phyloP scores from a whole-genome alignment of 441 rosid genomes.

The Erodium chrysanthum region DNA sequence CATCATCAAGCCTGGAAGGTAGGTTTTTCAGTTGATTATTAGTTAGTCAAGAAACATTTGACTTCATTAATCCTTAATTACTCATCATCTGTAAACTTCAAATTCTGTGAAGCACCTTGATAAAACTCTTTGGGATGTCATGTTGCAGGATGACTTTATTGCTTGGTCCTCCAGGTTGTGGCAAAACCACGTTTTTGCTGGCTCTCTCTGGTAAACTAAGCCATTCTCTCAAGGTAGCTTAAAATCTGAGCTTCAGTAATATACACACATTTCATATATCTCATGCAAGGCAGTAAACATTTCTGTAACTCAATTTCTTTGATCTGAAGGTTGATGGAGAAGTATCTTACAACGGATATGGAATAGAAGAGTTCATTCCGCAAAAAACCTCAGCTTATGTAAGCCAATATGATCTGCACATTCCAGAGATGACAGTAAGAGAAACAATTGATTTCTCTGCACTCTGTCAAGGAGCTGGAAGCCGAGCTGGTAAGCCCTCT shows the following conservation, averaged over 20 bases:
- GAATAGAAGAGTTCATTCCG: conserved; percentile 40
- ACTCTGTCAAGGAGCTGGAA: conserved; percentile 41
- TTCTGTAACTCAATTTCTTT: neutral
- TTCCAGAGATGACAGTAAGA: conserved; percentile 57
- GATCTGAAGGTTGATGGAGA: conserved; percentile 32
- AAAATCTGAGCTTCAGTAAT: neutral
- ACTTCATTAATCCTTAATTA: too few relatives aligned
- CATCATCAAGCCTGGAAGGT: conserved; percentile 45
- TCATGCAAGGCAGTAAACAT: neutral
- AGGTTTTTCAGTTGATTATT: neutral
- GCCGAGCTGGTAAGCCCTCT: conserved; percentile 33
- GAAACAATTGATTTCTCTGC: conserved; percentile 50
- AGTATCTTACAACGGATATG: conserved; percentile 35
- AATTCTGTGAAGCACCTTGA: too few relatives aligned
- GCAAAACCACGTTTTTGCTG: conserved; percentile 47
- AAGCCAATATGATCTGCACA: conserved; percentile 58
- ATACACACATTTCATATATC: too few relatives aligned
- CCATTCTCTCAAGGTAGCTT: conserved; percentile 40
- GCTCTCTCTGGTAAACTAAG: conserved; percentile 47
- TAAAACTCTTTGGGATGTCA: neutral
- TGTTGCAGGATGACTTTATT: conserved; percentile 46
- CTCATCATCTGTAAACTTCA: too few relatives aligned
- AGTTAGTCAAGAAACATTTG: neutral
- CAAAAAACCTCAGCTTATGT: conserved; percentile 52
- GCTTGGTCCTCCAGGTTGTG: conserved; percentile 71